Percentiles rank a stretch among this genome's conserved stretches.
These are phyloP conservation scores for Dendrobium huoshanense DNA, from an alignment of 106 monocot species.

Conservation along the genomic window DNA sequence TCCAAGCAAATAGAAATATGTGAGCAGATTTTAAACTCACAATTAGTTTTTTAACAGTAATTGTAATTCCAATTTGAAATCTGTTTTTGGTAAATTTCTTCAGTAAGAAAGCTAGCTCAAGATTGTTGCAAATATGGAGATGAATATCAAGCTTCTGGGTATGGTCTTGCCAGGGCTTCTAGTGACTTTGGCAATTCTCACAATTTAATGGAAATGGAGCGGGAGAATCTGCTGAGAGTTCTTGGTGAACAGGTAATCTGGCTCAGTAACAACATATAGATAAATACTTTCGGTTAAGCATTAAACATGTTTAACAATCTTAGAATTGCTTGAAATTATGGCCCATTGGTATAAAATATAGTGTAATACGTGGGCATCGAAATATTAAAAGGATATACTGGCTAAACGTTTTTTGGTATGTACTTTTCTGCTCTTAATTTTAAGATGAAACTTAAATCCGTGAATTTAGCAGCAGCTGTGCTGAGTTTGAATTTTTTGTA, in stretches of 20 bases:
- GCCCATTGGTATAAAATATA: neutral
- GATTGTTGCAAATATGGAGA: slow-evolving; percentile 83
- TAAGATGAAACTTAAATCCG: neutral
- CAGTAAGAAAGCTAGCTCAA: slow-evolving; percentile 78
- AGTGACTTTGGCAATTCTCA: slow-evolving; percentile 69
- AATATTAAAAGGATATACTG: neutral
- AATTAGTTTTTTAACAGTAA: neutral
- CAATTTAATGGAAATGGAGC: slow-evolving; percentile 70
- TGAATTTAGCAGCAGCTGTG: neutral
- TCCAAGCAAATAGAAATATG: slow-evolving; percentile 85
- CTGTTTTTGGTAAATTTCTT: neutral
- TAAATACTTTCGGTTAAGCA: neutral
- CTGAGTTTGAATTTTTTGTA: neutral
- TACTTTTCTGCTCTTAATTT: neutral
- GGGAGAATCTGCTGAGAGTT: slow-evolving; percentile 53
- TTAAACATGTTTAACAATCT: neutral
- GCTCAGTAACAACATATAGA: neutral
- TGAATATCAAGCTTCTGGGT: slow-evolving; percentile 44
- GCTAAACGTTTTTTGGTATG: neutral
- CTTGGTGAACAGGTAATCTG: slow-evolving; percentile 62
- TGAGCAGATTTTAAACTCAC: slow-evolving; percentile 13
- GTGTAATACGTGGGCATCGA: neutral
- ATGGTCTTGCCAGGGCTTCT: slow-evolving; percentile 68
- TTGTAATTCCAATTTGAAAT: neutral
- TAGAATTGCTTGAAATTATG: neutral